Evolutionary conservation across 2,329 filamentous ascomycete genomes (phyloP).

Genomic region (Calonectria multiphialidica): DNA sequence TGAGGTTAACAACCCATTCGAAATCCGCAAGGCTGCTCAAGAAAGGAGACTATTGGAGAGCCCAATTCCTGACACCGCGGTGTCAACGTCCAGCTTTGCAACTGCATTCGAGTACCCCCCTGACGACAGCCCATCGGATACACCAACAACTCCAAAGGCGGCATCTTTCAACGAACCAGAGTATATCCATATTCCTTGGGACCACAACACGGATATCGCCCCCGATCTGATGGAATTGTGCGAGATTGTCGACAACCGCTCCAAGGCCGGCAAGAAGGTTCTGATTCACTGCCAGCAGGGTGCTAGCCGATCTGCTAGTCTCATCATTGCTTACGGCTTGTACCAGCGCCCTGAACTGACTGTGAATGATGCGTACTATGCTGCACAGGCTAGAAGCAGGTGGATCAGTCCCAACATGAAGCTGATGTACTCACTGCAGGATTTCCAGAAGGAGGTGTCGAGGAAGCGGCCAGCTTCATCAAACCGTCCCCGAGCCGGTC

Average conservation of each 20-base stretch:
- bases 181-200: constrained; percentile 90
- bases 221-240: constrained; percentile 81
- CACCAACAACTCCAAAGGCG: constrained; percentile 69
- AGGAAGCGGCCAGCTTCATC: constrained; percentile 62
- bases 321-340: constrained; percentile 88
- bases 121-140: constrained; percentile 53
- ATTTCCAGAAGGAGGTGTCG: constrained; percentile 77
- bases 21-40: constrained; percentile 44
- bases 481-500: constrained; percentile 61
- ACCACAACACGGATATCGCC: constrained; percentile 89
- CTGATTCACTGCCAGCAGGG: constrained; percentile 89
- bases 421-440: constrained; percentile 88
- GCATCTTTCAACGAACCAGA: constrained; percentile 70
- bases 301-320: constrained; percentile 84
- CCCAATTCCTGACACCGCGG: constrained; percentile 64
- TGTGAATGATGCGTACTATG: constrained; percentile 86
- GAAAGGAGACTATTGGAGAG: constrained; percentile 55
- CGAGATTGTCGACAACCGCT: constrained; percentile 79
- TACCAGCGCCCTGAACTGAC: constrained; percentile 82
- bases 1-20: constrained; percentile 84
- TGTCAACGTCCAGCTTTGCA: constrained; percentile 68
- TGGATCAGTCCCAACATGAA: constrained; percentile 96
- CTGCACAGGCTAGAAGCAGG: constrained; percentile 82
- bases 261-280: constrained; percentile 80
- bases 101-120: constrained; percentile 71